phyloP scores from a whole-genome alignment of 1,139 yeast genomes.

The Magnusiomyces suaveolens region DNA sequence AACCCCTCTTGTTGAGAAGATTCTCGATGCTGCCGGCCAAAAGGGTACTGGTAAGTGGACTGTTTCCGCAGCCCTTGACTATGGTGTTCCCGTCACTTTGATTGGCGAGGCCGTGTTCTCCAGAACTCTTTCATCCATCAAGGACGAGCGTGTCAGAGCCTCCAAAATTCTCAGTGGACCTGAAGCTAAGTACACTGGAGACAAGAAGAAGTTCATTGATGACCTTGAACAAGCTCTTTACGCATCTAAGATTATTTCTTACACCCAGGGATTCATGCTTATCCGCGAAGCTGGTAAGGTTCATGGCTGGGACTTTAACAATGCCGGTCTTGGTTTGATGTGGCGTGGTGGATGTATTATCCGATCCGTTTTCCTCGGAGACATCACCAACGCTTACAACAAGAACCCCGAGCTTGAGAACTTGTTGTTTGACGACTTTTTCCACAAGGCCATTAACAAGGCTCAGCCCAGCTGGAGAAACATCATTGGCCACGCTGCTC shows the following conservation, averaged over 20 bases:
- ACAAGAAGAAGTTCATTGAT: constrained; percentile 76
- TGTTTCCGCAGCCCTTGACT: constrained; percentile 92
- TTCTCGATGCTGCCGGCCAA: constrained; percentile 95
- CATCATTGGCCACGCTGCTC: constrained; percentile 66
- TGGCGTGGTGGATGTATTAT: constrained; percentile 99
- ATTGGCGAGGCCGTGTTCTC: constrained; percentile 98
- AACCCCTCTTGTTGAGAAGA: constrained; percentile 89
- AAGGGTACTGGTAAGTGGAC: constrained; percentile 99
- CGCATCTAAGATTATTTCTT: constrained; percentile 96
- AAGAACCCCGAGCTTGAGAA: constrained; percentile 88
- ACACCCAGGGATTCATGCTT: constrained; percentile 99
- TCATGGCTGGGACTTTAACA: constrained; percentile 94
- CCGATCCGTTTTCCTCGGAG: constrained; percentile 96
- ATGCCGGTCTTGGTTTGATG: constrained; percentile 97
- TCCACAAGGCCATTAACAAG: constrained; percentile 79
- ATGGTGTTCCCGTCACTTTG: constrained; percentile 96
- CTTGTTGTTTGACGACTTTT: constrained; percentile 92
- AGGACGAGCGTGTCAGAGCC: constrained; percentile 83
- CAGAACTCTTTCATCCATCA: constrained; percentile 89
- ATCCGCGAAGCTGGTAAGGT: constrained; percentile 97
- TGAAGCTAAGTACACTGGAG: constrained; percentile 52
- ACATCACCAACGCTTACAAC: constrained; percentile 93
- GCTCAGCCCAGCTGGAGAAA: constrained; percentile 97
- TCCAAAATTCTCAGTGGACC: constrained; percentile 76
- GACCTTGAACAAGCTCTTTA: constrained; percentile 96